These are phyloP conservation scores for Colletotrichum sp. DNA, from an alignment of 2,329 filamentous ascomycete genomes.

Conservation along the genomic window DNA sequence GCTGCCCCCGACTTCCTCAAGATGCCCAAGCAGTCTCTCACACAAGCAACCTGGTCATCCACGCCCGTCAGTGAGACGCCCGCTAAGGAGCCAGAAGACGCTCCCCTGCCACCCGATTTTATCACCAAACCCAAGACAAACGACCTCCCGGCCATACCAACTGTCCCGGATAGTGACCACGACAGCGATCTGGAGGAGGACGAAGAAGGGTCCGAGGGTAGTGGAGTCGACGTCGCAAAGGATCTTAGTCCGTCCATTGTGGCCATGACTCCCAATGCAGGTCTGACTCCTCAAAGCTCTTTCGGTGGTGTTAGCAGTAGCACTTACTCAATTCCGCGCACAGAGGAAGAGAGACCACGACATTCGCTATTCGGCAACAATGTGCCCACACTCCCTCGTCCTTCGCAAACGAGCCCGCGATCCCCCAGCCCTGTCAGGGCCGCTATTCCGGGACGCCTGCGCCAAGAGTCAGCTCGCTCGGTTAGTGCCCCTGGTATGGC, in stretches of 20 bases:
- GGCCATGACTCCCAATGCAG: slow-evolving; percentile 49
- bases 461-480: slow-evolving; percentile 58
- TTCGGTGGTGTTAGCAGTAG: slow-evolving; percentile 56
- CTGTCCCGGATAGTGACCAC: slow-evolving; percentile 18
- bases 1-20: slow-evolving; percentile 14
- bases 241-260: slow-evolving; percentile 61
- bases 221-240: slow-evolving; percentile 69
- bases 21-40: slow-evolving; percentile 19
- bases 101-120: slow-evolving; percentile 45
- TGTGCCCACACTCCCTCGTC: slow-evolving; percentile 59
- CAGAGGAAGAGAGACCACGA: slow-evolving; percentile 46
- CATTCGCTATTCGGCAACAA: slow-evolving; percentile 61
- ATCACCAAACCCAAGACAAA: slow-evolving; percentile 27
- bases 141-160: slow-evolving; percentile 25
- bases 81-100: slow-evolving; percentile 35
- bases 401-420: slow-evolving; percentile 64
- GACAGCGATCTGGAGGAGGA: slow-evolving; percentile 40
- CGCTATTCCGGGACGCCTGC: slow-evolving; percentile 55
- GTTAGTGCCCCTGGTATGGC: slow-evolving; percentile 66
- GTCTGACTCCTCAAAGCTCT: slow-evolving; percentile 63
- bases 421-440: slow-evolving; percentile 75
- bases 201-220: slow-evolving; percentile 57
- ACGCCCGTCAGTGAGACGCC: slow-evolving; percentile 6
- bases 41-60: slow-evolving; percentile 16
- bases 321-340: slow-evolving; percentile 51